A percentile compares a stretch with the other conserved stretches of the same genome.
These are phyloP conservation scores for Aspergillus brunneoviolaceus DNA, from an alignment of 2,329 filamentous ascomycete species.

Conservation along the genomic window DNA sequence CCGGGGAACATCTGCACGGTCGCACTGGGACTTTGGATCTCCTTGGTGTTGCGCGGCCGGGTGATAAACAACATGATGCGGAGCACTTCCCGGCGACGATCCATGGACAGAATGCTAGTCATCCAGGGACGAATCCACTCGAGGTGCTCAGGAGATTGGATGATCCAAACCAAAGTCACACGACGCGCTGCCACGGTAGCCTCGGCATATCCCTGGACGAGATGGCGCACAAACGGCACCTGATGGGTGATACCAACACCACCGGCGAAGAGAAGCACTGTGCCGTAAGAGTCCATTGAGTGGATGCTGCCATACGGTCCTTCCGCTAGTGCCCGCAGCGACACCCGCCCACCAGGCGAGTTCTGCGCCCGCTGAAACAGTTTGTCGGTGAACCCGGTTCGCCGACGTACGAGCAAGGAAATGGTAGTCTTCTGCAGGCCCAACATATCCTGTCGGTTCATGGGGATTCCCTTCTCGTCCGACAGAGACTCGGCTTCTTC, in stretches of 20 bases:
- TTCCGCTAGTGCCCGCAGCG: constrained; percentile 74
- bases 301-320: constrained; percentile 86
- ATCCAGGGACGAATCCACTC: constrained; percentile 93
- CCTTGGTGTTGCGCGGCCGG: constrained; percentile 76
- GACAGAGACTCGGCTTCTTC: constrained; percentile 53
- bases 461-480: constrained; percentile 44
- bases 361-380: constrained; percentile 69
- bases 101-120: constrained; percentile 73
- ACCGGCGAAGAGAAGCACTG: constrained; percentile 84
- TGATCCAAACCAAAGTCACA: constrained; percentile 85
- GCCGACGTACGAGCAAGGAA: constrained; percentile 81
- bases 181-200: constrained; percentile 77
- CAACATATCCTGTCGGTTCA: constrained; percentile 53
- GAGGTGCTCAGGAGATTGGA: constrained; percentile 82
- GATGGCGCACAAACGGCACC: constrained; percentile 78
- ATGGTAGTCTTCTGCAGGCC: constrained; percentile 57
- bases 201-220: constrained; percentile 67
- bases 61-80: constrained; percentile 90
- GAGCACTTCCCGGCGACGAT: constrained; percentile 76
- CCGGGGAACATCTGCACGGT: constrained; percentile 93
- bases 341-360: constrained; percentile 55
- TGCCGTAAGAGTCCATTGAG: constrained; percentile 87
- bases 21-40: constrained; percentile 71
- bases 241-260: constrained; percentile 96
- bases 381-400: constrained; percentile 82